These are phyloP conservation scores for Penicillium sp. DNA, from an alignment of 2,329 filamentous ascomycete species.

Conservation along the genomic window DNA sequence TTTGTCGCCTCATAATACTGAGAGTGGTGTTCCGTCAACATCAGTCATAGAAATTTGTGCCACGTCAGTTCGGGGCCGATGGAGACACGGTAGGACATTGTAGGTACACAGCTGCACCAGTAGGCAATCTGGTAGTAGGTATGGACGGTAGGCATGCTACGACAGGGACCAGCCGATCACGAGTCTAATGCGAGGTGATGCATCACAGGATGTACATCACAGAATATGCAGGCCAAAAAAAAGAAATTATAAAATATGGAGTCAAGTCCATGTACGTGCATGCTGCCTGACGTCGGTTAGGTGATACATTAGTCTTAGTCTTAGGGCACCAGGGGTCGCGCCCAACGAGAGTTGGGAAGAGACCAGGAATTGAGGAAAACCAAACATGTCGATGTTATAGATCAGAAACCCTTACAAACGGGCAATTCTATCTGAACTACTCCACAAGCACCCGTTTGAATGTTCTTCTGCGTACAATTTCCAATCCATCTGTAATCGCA, in stretches of 20 bases:
- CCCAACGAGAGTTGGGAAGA: neutral
- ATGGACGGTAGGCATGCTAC: neutral
- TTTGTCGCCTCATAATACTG: neutral
- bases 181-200: neutral
- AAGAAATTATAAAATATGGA: neutral
- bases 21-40: neutral
- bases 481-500: neutral
- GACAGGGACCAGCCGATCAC: neutral
- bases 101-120: neutral
- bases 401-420: neutral
- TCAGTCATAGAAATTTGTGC: neutral
- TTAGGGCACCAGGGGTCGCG: constrained; percentile 1
- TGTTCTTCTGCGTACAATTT: neutral
- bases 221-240: neutral
- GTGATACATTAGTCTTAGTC: neutral
- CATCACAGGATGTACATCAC: neutral
- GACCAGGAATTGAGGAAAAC: too few species aligned
- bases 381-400: neutral
- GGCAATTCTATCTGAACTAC: neutral
- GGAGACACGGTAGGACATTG: neutral
- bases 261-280: neutral
- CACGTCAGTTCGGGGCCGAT: neutral
- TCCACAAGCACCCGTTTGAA: neutral
- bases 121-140: neutral
- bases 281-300: constrained; percentile 2